Base-by-base conservation (phyloP, 805 yeast species). In the Zygosaccharomyces lentus region DNA sequence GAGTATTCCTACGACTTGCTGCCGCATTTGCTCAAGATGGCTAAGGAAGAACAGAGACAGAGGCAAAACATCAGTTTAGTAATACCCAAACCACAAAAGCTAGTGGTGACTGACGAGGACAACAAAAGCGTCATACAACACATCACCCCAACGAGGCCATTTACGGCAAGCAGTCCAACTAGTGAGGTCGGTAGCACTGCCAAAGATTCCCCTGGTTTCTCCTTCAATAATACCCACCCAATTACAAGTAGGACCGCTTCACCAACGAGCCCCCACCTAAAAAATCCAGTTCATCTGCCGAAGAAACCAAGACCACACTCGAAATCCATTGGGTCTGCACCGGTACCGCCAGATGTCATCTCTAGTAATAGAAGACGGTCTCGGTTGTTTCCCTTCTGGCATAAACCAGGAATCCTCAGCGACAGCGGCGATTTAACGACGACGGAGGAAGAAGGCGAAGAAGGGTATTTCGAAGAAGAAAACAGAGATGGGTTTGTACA, bases 1-100 rank as follows among this genome's bases (percentile, higher is more conserved):
- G 90, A 84, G 54, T 88, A 91, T 62, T 83, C 91, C 16, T 83
- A 84, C 62, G 80, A 82, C 62, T 73, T 91, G 36, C 69, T 90
- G 47, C 88, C 91, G 19, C 75, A 73, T 52, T 73, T 59, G 54
- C 62, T 68, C 38, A 69, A 67, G 48, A 47, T 65, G 50, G 53
- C 67, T 41, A 50, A 60, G 52, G 47, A 58, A 21, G 61, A 56
- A 32, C 62, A 58, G 43, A 26, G 13, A 9, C 34, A 40, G 29
- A 36, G 26, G 9, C 27, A 36, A n/a, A 34, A 31, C 24, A 30
- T 41, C 13, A 30, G 40, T 27, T 27, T 38, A 27, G 41, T 45
- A 24, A 43, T 37, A 27, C 43, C 46, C 9, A 46, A 48, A 16
- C 47, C 49, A 10, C 45, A 47, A 9, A 45, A 42, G 31, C 24